Evolutionary conservation across 176 grass and related monocot genomes (phyloP).

Genomic region (Puya raimondii): DNA sequence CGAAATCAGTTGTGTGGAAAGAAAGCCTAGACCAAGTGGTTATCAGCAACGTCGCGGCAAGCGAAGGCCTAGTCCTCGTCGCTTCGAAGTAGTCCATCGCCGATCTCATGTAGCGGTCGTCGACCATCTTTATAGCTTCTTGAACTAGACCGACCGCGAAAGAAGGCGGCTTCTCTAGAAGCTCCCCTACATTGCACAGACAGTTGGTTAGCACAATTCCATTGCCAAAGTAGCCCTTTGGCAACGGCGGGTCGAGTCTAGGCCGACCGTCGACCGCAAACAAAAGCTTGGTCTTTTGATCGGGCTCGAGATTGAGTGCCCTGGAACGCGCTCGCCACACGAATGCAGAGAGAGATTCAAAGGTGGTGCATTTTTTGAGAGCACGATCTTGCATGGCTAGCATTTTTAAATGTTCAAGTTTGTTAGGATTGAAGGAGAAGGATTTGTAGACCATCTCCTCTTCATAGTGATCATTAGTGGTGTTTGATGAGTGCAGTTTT

Average conservation of each 20-base stretch:
- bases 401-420: constrained; percentile 32
- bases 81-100: constrained; percentile 78
- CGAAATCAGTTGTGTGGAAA: constrained; percentile 63
- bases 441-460: constrained; percentile 41
- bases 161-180: constrained; percentile 16
- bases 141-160: constrained; percentile 36
- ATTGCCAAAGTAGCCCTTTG: constrained; percentile 61
- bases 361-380: constrained; percentile 38
- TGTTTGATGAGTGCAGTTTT: constrained; percentile 6
- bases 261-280: constrained; percentile 68
- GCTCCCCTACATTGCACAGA: constrained; percentile 41
- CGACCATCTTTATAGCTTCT: constrained; percentile 35
- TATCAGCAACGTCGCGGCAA: constrained; percentile 58
- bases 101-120: constrained; percentile 47
- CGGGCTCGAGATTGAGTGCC: constrained; percentile 25
- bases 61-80: constrained; percentile 49
- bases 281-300: constrained; percentile 48
- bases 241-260: constrained; percentile 41
- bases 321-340: constrained; percentile 56
- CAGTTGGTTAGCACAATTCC: constrained; percentile 64
- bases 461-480: neutral
- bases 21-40: constrained; percentile 69
- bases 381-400: constrained; percentile 19
- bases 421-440: constrained; percentile 46
- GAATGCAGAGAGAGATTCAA: constrained; percentile 50